phyloP scores from a whole-genome alignment of 139 green algal species.

The Diplosphaera chodatii region DNA sequence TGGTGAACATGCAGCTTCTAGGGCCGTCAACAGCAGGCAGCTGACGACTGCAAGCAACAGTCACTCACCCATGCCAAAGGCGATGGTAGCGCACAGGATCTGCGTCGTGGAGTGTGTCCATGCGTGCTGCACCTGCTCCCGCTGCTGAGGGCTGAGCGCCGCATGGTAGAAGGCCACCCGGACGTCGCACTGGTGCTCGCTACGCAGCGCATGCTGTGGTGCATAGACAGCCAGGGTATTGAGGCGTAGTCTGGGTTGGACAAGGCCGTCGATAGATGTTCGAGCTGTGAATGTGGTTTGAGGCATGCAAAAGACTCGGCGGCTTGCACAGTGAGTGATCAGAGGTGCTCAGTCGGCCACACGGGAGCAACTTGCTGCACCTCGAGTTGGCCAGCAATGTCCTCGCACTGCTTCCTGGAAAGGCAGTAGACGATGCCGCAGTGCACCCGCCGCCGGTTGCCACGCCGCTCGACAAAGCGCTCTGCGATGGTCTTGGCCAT shows the following conservation, averaged over 20 bases:
- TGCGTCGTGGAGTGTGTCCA: slow-evolving; percentile 67
- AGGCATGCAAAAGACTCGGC: too few relatives aligned
- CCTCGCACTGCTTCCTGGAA: slow-evolving; percentile 68
- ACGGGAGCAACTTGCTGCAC: too few relatives aligned
- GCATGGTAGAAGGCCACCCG: slow-evolving; percentile 68
- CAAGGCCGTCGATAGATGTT: too few relatives aligned
- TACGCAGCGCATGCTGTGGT: slow-evolving; percentile 3
- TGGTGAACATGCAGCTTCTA: too few relatives aligned
- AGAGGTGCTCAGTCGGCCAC: too few relatives aligned
- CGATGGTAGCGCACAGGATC: slow-evolving; percentile 85
- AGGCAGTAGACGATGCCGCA: slow-evolving; percentile 95
- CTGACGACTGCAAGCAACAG: too few relatives aligned
- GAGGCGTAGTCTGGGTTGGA: too few relatives aligned
- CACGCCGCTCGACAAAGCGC: slow-evolving; percentile 25
- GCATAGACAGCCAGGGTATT: background rate
- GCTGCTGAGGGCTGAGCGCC: slow-evolving; percentile 51
- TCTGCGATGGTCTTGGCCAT: slow-evolving; percentile 40
- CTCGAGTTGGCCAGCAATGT: slow-evolving; percentile 60
- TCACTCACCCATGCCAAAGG: slow-evolving; percentile 88
- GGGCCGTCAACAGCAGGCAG: too few relatives aligned
- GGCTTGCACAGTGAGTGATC: too few relatives aligned
- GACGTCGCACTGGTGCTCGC: slow-evolving; percentile 2
- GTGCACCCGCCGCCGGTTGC: slow-evolving; percentile 29
- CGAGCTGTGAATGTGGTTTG: too few relatives aligned
- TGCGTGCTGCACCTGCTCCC: slow-evolving; percentile 60